A percentile compares a stretch with the other conserved stretches of the same genome.
These are phyloP conservation scores for Nosema muscidifuracis DNA, from an alignment of 371 early-diverging fungal genomes.

Conservation along the genomic window DNA sequence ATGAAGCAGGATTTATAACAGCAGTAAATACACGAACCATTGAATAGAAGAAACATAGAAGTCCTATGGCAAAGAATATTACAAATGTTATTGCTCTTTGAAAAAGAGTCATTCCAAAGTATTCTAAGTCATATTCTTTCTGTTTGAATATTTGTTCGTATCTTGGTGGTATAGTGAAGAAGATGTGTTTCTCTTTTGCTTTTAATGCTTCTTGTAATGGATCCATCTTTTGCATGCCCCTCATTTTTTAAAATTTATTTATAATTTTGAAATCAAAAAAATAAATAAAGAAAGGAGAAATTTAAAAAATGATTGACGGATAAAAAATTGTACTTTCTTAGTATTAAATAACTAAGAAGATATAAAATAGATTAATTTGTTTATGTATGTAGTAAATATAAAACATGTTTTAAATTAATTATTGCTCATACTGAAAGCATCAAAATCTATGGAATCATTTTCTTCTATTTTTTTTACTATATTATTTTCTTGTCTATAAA, in stretches of 20 bases:
- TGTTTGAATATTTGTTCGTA: conserved; percentile 43
- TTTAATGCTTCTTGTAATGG: conserved; percentile 51
- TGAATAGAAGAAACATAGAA: conserved; percentile 47
- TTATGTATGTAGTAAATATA: too few relatives aligned
- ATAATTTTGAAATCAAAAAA: too few relatives aligned
- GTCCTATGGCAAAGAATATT: conserved; percentile 40
- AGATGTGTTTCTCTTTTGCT: conserved; percentile 16
- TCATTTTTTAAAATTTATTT: not conserved
- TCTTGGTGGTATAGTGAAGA: conserved; percentile 33
- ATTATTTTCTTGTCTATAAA: conserved; percentile 29
- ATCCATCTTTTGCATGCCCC: conserved; percentile 33
- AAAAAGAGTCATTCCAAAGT: conserved; percentile 48
- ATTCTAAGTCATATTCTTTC: conserved; percentile 50
- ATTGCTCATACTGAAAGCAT: not conserved
- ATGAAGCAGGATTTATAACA: conserved; percentile 42
- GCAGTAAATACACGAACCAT: conserved; percentile 40
- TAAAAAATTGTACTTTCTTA: too few relatives aligned
- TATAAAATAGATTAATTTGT: too few relatives aligned
- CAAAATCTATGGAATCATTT: conserved; percentile 7
- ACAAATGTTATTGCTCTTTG: conserved; percentile 54
- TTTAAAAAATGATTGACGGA: too few relatives aligned
- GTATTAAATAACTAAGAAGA: too few relatives aligned
- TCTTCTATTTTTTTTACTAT: not conserved
- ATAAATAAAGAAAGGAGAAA: too few relatives aligned
- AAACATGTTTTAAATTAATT: not conserved